A percentile compares a stretch with the other conserved stretches of the same genome.
phyloP scores from a whole-genome alignment of 164 flowering plant genomes.

The Vitis amurensis region DNA sequence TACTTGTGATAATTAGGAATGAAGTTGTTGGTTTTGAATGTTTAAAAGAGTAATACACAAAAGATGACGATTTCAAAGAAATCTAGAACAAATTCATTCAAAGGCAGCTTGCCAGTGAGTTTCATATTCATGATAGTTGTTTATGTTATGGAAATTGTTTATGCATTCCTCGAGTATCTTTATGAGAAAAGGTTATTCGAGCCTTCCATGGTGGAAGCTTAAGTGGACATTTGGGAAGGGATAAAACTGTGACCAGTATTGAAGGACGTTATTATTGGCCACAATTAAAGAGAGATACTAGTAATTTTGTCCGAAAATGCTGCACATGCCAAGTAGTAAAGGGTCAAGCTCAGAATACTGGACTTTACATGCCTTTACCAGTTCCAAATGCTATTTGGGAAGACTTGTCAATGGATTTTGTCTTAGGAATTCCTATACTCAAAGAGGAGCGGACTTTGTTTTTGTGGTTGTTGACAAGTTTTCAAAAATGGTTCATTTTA shows the following conservation, averaged over 20 bases:
- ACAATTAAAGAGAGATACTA: conserved; percentile 4
- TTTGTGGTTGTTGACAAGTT: conserved; percentile 20
- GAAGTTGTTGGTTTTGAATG: conserved; percentile 12
- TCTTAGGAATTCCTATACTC: conserved; percentile 10
- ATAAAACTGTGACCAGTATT: not conserved
- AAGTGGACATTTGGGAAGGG: conserved; percentile 4
- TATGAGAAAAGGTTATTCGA: conserved; percentile 7
- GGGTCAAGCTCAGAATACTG: conserved; percentile 7
- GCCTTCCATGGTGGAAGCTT: conserved; percentile 7
- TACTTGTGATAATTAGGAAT: not conserved
- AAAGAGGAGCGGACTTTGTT: conserved; percentile 11
- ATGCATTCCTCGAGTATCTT: conserved; percentile 11
- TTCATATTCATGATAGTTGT: conserved; percentile 6
- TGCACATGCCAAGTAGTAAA: conserved; percentile 3
- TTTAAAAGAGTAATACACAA: conserved; percentile 6
- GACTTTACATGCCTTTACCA: conserved; percentile 14
- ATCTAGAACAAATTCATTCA: conserved; percentile 1
- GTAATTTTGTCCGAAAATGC: not conserved
- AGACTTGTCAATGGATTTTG: conserved; percentile 17
- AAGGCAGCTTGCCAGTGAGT: not conserved
- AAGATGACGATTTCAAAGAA: conserved; percentile 9
- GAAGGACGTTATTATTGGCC: conserved; percentile 13
- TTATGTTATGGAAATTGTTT: conserved; percentile 8
- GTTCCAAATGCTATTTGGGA: conserved; percentile 12
- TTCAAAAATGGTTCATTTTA: conserved; percentile 14